Base-by-base conservation (phyloP, 257 asterid genomes). In the Solanum corneliomulleri region DNA sequence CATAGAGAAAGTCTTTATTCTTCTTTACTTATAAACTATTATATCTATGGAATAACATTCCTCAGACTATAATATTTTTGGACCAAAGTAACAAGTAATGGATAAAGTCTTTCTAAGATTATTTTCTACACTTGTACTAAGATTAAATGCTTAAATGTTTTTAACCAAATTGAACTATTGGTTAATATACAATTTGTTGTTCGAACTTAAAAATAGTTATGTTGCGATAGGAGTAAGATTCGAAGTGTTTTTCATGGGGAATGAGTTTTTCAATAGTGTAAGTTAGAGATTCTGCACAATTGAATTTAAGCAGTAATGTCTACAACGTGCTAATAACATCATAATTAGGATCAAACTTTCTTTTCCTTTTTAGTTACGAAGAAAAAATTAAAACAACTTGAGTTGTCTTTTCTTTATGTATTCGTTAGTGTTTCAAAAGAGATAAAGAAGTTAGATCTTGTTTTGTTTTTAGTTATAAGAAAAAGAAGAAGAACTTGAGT, bases 301-400 rank as follows among this genome's bases (percentile, higher is more conserved):
- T 86, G 21, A 47, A 84, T 52, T 85, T 77, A 64, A 88, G 90
- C 11, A 88, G 16, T 76, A 88, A 44, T 6, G 83, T 77, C 66
- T 85, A 86, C 31, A 88, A 56, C 13, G 83, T 88, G 27, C 47
- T 74, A 86, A 85, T 84, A 42, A 88, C 49, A 85, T 88, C 83
- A 49, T 88, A 88, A 33, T 76, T 76, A 21, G 69, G 90, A 88
- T 88, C 83, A 33, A 88, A 68, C 70, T 88, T 88, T 81, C 88
- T 25, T 49, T 88, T 83, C 86, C 86, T 5, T 49, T 49, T 49
- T 49, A 49, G 58, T 49, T 49, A 49, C 14, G 14, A 49, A 14
- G 20, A 14, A 49, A 49, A 49, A 15, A 31, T 31, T 31, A 31
- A 15, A 49, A 49, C 8, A 49, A 15, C 8, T 49, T 49, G 58